Conservation (phyloP, 1,284 basidiomycete genomes). For the Trichosporon ovoides region DNA sequence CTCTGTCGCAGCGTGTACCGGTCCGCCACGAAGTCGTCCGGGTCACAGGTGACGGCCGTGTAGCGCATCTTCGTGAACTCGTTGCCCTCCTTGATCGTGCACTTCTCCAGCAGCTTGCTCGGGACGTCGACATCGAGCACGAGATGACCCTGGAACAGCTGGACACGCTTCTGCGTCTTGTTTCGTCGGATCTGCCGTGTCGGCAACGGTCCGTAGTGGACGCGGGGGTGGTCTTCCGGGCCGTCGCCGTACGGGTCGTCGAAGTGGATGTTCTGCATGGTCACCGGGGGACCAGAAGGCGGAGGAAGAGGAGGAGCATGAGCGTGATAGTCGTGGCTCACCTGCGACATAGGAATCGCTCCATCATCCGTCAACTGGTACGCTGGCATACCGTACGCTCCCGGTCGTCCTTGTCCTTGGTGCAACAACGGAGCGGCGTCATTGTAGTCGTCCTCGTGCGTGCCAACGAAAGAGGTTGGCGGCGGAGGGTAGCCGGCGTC, state of each 20-base stretch:
- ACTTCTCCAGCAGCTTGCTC: slow-evolving; percentile 74
- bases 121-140: slow-evolving; percentile 83
- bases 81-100: slow-evolving; percentile 64
- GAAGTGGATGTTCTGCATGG: slow-evolving; percentile 9
- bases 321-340: neutral
- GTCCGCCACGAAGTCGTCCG: slow-evolving; percentile 73
- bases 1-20: slow-evolving; percentile 74
- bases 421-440: slow-evolving; percentile 38
- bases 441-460: slow-evolving; percentile 34
- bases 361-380: slow-evolving; percentile 2
- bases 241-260: slow-evolving; percentile 17
- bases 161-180: slow-evolving; percentile 84
- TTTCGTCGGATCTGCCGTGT: slow-evolving; percentile 77
- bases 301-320: slow-evolving; percentile 11
- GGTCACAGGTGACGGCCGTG: slow-evolving; percentile 87
- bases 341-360: slow-evolving; percentile 2
- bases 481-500: slow-evolving; percentile 4
- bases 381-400: slow-evolving; percentile 14
- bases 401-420: slow-evolving; percentile 32
- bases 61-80: slow-evolving; percentile 96
- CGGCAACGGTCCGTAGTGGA: slow-evolving; percentile 73
- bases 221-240: slow-evolving; percentile 35
- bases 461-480: neutral
- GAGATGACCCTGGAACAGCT: slow-evolving; percentile 86
- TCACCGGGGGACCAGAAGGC: slow-evolving; percentile 6